Conservation (phyloP, 352 stramenopile genomes). For the Pythium vanterpoolii region DNA sequence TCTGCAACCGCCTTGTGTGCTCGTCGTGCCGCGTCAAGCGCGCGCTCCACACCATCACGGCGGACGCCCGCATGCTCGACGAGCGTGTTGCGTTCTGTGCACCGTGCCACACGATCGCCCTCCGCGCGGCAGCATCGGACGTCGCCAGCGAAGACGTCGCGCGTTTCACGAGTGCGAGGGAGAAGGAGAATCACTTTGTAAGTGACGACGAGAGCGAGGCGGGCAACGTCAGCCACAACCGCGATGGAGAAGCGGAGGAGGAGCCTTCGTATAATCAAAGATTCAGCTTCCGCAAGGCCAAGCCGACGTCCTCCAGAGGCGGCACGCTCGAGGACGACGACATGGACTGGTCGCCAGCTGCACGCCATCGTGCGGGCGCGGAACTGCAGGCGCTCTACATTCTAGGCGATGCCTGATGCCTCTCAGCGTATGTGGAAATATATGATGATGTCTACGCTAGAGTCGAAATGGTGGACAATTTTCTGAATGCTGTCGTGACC, state of each 20-base stretch:
- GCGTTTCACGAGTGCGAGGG: neutral
- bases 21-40: slow-evolving; percentile 52
- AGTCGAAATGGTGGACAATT: too few relatives aligned
- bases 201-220: neutral
- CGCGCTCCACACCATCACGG: slow-evolving; percentile 22
- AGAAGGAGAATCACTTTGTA: neutral
- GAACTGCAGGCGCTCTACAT: slow-evolving; percentile 6
- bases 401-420: slow-evolving; percentile 5
- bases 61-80: slow-evolving; percentile 1
- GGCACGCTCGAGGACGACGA: slow-evolving; percentile 12
- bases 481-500: too few relatives aligned
- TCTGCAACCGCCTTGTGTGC: slow-evolving; percentile 51
- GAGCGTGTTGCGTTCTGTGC: slow-evolving; percentile 23
- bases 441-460: too few relatives aligned
- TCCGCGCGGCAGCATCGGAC: slow-evolving; percentile 12
- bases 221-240: neutral
- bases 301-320: slow-evolving; percentile 12
- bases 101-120: slow-evolving; percentile 22
- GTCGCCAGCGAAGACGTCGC: slow-evolving; percentile 19
- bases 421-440: too few relatives aligned
- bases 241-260: neutral
- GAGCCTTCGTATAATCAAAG: too few relatives aligned
- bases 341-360: slow-evolving; percentile 2
- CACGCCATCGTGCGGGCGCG: neutral
- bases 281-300: slow-evolving; percentile 12